These are phyloP conservation scores for Sequoia sempervirens DNA, from an alignment of 75 land plant species.

Conservation along the genomic window DNA sequence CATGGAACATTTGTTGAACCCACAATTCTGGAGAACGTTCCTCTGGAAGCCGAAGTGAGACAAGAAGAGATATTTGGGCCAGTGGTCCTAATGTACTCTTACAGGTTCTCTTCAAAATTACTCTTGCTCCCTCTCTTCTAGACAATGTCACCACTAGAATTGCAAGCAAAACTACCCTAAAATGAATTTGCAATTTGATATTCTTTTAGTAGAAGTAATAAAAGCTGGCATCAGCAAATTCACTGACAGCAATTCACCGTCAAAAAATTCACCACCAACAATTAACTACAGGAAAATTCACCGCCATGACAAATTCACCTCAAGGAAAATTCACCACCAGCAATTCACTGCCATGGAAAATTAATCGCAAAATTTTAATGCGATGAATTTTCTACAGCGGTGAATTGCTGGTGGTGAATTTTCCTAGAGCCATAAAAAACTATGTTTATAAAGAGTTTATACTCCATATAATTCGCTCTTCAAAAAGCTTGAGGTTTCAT, in stretches of 20 bases:
- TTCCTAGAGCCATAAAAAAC: too few species aligned
- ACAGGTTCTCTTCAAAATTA: constrained; percentile 16
- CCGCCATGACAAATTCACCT: too few species aligned
- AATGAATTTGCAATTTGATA: not conserved
- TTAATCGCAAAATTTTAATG: too few species aligned
- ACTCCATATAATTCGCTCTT: not conserved
- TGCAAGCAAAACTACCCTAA: not conserved
- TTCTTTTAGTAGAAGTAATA: not conserved
- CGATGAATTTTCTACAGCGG: too few species aligned
- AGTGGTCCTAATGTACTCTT: constrained; percentile 31
- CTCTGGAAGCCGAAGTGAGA: constrained; percentile 29
- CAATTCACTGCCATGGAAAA: too few species aligned
- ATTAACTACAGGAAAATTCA: too few species aligned
- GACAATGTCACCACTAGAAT: not conserved
- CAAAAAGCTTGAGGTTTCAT: not conserved
- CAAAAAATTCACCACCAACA: too few species aligned
- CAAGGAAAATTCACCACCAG: too few species aligned
- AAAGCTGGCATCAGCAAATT: too few species aligned
- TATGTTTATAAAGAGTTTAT: not conserved
- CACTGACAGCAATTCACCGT: too few species aligned
- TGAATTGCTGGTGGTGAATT: too few species aligned
- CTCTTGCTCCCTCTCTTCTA: not conserved
- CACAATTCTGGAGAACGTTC: constrained; percentile 35
- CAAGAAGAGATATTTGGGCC: constrained; percentile 46
- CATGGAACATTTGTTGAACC: constrained; percentile 33